Conservation (phyloP, 495 filamentous ascomycete genomes). For the Mytilinidion resinicola region DNA sequence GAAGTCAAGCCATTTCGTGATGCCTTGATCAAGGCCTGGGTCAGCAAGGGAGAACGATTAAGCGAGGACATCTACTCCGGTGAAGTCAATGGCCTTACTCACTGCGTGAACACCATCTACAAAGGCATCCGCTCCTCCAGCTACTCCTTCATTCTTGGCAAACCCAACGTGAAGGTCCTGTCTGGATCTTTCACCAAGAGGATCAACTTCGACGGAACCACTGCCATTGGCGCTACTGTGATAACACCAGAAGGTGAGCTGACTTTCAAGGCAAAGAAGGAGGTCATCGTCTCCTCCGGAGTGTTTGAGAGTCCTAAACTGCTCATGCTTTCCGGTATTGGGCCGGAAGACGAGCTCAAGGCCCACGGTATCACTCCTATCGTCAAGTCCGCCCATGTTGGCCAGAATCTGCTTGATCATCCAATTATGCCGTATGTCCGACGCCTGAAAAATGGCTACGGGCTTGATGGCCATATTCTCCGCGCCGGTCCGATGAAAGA, state of each 20-base stretch:
- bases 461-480: slow-evolving; percentile 50
- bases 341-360: slow-evolving; percentile 47
- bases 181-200: slow-evolving; percentile 45
- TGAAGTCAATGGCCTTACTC: slow-evolving; percentile 49
- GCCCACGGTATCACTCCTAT: slow-evolving; percentile 48
- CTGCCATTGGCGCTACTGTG: slow-evolving; percentile 36
- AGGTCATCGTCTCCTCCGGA: slow-evolving; percentile 54
- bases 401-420: slow-evolving; percentile 56
- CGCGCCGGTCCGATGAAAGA: slow-evolving; percentile 44
- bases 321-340: slow-evolving; percentile 61
- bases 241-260: slow-evolving; percentile 24
- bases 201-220: slow-evolving; percentile 46
- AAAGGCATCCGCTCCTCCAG: slow-evolving; percentile 50
- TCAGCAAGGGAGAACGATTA: slow-evolving; percentile 46
- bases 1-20: slow-evolving; percentile 52
- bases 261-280: slow-evolving; percentile 35
- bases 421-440: slow-evolving; percentile 50
- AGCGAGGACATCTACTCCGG: slow-evolving; percentile 53
- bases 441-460: slow-evolving; percentile 48
- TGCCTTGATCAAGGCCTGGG: slow-evolving; percentile 51
- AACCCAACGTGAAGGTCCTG: slow-evolving; percentile 52
- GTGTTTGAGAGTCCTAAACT: slow-evolving; percentile 54
- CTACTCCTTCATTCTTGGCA: slow-evolving; percentile 47
- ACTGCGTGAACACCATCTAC: slow-evolving; percentile 53
- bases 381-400: slow-evolving; percentile 45